Evolutionary conservation across 495 filamentous ascomycete species (phyloP), one percentile per base, ranked within the genome.

Genomic region (Trichoderma asperelloides): DNA sequence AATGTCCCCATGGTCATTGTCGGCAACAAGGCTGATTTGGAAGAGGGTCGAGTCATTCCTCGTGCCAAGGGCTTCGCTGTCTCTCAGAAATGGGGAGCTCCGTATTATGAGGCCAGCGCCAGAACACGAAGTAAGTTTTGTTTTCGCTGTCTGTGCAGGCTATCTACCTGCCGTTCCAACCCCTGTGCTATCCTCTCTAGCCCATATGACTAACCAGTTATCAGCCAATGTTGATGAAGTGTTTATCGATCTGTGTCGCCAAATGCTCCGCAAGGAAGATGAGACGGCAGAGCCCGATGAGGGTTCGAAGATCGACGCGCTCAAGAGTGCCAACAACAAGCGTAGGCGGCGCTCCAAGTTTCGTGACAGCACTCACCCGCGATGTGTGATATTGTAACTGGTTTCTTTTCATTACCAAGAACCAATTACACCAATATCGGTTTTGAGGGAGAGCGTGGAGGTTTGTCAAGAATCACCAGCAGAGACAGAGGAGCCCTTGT

Each of bases 1-100:
- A 88, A 87, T 63, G 88, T 97, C 11, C 95, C 95, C 33, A 88
- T 98, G 66, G 95, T 98, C 30, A 93, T 98, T 60, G 94, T 97
- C 40, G 95, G 95, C 70, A 98, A 98, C 81, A 98, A 98, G 77
- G 91, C 89, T 37, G 95, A 98, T 73, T 86, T 98, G 15, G 92
- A 96, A 77, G 93, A 96, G 72, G 91, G 96, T 72, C 88, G 95
- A 41, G 85, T 85, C 21, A 92, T 98, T 33, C 88, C 91, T 25
- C 87, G 92, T 23, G 85, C 89, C 55, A 88, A 88, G 68, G 95
- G 92, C 23, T 97, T 97, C 74, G 78, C 85, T n/a, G 82, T 97
- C 65, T 91, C 89, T 21, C 91, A 96, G 72, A 87, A 82, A 71
- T 98, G 95, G 95, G 89, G 89, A 49, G 91, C 90, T 33, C 96